phyloP scores from a whole-genome alignment of 2,329 filamentous ascomycete species.

The Annulohypoxylon truncatum region DNA sequence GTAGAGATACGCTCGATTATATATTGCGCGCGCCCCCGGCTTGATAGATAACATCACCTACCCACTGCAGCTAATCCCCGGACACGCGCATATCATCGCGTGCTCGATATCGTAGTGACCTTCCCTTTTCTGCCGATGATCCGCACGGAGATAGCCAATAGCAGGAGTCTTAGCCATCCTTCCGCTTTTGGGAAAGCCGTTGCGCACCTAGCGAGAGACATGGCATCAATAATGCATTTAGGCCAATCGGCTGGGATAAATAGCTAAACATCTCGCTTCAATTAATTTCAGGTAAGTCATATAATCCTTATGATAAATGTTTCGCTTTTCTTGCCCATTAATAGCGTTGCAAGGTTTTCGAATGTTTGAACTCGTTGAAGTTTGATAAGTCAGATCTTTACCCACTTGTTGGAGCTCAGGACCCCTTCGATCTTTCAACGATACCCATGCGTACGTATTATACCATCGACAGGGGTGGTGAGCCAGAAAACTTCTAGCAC shows the following conservation, averaged over 20 bases:
- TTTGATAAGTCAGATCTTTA: background rate
- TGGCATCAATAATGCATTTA: background rate
- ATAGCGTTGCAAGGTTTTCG: background rate
- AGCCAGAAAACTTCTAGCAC: background rate
- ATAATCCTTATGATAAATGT: background rate
- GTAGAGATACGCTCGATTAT: constrained; percentile 7
- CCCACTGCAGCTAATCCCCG: constrained; percentile 27
- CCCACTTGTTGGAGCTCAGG: background rate
- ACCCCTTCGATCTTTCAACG: background rate
- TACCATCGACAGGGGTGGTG: constrained; percentile 2
- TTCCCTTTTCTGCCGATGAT: constrained; percentile 31
- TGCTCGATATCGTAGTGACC: constrained; percentile 32
- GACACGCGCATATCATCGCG: constrained; percentile 21
- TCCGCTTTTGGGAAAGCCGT: constrained; percentile 29
- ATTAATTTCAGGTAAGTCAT: background rate
- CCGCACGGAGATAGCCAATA: constrained; percentile 2
- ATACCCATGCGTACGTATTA: background rate
- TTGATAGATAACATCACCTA: constrained; percentile 21
- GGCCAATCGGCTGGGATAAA: background rate
- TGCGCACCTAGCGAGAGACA: background rate
- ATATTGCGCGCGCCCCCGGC: constrained; percentile 12
- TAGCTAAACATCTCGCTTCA: background rate
- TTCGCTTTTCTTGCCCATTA: background rate
- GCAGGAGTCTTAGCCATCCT: constrained; percentile 22
- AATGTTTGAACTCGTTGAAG: background rate